Percentiles rank a stretch among this genome's conserved stretches.
Conservation (phyloP, 164 flowering plant species). For the Stephania cephalantha region DNA sequence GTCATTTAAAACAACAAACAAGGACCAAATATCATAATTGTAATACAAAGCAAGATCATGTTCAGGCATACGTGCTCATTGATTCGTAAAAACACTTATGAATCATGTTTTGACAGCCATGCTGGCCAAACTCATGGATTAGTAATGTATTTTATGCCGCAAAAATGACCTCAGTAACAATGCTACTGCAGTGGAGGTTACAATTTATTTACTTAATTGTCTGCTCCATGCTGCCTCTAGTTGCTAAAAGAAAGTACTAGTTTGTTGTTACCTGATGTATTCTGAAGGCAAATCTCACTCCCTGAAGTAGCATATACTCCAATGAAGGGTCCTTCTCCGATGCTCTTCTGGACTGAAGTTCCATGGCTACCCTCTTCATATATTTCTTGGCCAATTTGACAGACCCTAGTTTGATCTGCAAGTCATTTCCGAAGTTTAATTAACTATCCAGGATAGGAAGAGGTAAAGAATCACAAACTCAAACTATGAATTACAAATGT, state of each 20-base stretch:
- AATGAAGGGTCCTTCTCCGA: constrained; percentile 65
- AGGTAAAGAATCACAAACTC: neutral
- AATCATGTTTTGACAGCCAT: neutral
- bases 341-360: constrained; percentile 57
- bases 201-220: neutral
- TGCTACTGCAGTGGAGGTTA: no score
- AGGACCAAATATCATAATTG: neutral
- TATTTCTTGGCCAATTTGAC: constrained; percentile 85
- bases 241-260: neutral
- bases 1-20: neutral
- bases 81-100: neutral
- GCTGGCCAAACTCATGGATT: neutral
- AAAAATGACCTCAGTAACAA: no score
- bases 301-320: constrained; percentile 87
- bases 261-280: constrained; percentile 69
- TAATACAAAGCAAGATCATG: neutral
- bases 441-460: neutral
- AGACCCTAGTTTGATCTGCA: constrained; percentile 82
- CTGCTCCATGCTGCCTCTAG: neutral
- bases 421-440: neutral
- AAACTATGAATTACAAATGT: neutral
- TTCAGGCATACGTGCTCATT: no score
- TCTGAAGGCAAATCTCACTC: constrained; percentile 96
- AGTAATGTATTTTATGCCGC: no score
- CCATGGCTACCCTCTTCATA: constrained; percentile 81